These are phyloP conservation scores for Sporothrix globosa DNA, from an alignment of 2,329 filamentous ascomycete genomes.

Conservation along the genomic window DNA sequence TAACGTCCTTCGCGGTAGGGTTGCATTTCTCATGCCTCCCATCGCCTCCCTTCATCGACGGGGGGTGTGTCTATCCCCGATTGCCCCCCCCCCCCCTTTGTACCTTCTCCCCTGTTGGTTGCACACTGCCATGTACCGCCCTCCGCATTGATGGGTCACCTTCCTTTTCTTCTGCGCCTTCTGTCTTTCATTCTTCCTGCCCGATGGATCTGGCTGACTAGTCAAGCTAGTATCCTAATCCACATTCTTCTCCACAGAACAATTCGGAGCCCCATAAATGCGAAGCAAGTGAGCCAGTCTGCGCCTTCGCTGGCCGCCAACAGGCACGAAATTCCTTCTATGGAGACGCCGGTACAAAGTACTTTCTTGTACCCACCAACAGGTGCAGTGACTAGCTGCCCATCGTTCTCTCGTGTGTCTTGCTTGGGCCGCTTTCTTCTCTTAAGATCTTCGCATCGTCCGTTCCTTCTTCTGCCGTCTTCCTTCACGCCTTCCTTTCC, in stretches of 20 bases:
- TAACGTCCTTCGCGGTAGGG: not conserved
- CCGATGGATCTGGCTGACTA: conserved; percentile 27
- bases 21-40: conserved; percentile 1
- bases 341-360: conserved; percentile 1
- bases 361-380: conserved; percentile 10
- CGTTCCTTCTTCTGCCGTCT: not conserved
- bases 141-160: conserved; percentile 29
- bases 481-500: not conserved
- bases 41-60: not conserved
- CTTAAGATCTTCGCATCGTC: conserved; percentile 27
- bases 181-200: conserved; percentile 17
- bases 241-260: conserved; percentile 26
- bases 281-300: not conserved
- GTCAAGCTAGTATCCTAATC: not conserved
- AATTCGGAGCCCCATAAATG: conserved; percentile 5
- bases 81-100: not conserved
- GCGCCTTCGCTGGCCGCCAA: conserved; percentile 11
- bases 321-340: conserved; percentile 18
- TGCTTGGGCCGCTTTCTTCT: conserved; percentile 5
- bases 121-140: conserved; percentile 19
- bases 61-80: conserved; percentile 15
- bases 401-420: conserved; percentile 6
- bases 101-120: not conserved
- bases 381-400: not conserved
- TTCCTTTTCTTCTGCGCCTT: conserved; percentile 27